Evolutionary conservation across 192 early-diverging fungal genomes (phyloP), one percentile per base, ranked within the genome.

Genomic region (Podila clonocystis): DNA sequence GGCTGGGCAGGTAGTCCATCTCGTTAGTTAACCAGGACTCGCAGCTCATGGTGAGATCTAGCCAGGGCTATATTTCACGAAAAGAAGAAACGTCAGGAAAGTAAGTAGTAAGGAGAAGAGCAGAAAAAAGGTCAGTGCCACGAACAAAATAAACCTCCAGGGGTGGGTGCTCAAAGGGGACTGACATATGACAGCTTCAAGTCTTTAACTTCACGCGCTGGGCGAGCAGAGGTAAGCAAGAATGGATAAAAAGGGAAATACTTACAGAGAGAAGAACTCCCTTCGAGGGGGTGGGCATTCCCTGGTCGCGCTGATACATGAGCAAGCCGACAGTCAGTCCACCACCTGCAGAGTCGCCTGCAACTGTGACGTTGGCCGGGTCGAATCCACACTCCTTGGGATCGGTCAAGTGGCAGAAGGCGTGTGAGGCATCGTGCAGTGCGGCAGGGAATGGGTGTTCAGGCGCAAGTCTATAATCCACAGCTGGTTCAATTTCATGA

Each of bases 281-380:
- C 22, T 89, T 91, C 60, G 88, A 85, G 8, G 88, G 72, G n/a
- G 60, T 60, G 6, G 85, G 49, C 58, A 87, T 38, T 2, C 82
- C 73, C 24, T 86, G 79, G 58, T 94, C 90, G 9, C 90, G 77
- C 29, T 92, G 79, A 61, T 91, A 89, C 72, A 91, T 82, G 49
- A 90, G 60, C 82, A 93, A 48, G 19, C 88, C 85, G n/a, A 94
- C 38, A 11, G 75, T 65, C 50, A 94, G 66, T 49, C 92, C 91
- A n/a, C 92, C 92, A 26, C 93, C 93, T 0, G 93, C 89, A 68
- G 90, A 90, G 66, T 94, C 93, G 13, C 93, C 93, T 13, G 88
- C 86, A 33, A 91, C 62, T 2, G 91, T 80, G 64, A 94, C 89
- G 61, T 91, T 87, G 50, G 84, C 65, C 2, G 90, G 87, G 48